Evolutionary conservation across 257 asterid genomes (phyloP).

Genomic region (Osmanthus fragrans): DNA sequence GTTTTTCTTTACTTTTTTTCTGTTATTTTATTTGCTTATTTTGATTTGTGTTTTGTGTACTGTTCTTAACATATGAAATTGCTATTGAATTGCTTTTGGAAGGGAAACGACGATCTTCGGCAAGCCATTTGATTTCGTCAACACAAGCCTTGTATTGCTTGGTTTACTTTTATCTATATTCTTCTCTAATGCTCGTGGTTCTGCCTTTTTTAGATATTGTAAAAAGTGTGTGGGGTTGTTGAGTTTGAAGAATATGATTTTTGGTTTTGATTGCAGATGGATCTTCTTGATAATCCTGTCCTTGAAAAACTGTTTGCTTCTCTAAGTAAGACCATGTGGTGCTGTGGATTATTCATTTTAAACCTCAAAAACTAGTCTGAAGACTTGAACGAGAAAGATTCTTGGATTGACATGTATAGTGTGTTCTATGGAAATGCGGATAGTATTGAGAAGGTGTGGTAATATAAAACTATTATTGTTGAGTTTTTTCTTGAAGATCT

Average conservation of each 20-base stretch:
- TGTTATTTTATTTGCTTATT: no score
- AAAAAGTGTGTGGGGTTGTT: background rate
- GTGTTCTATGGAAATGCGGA: background rate
- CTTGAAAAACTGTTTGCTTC: constrained; percentile 57
- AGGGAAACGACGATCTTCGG: no score
- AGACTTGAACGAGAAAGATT: background rate
- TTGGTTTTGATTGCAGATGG: constrained; percentile 41
- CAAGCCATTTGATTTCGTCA: no score
- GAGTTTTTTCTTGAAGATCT: background rate
- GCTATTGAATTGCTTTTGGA: no score
- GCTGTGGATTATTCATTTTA: background rate
- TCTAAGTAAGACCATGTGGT: constrained; percentile 42
- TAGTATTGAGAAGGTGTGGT: background rate
- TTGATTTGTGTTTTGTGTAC: no score
- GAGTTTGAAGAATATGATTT: background rate
- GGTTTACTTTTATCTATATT: background rate
- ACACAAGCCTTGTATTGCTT: background rate
- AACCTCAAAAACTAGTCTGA: background rate
- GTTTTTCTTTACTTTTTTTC: no score
- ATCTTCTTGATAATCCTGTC: constrained; percentile 59
- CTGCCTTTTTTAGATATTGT: background rate
- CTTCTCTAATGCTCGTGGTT: background rate
- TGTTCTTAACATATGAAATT: no score
- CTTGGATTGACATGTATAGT: background rate
- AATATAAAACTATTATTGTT: background rate